phyloP scores from a whole-genome alignment of 2,329 filamentous ascomycete genomes.

The Aspergillus transmontanensis region DNA sequence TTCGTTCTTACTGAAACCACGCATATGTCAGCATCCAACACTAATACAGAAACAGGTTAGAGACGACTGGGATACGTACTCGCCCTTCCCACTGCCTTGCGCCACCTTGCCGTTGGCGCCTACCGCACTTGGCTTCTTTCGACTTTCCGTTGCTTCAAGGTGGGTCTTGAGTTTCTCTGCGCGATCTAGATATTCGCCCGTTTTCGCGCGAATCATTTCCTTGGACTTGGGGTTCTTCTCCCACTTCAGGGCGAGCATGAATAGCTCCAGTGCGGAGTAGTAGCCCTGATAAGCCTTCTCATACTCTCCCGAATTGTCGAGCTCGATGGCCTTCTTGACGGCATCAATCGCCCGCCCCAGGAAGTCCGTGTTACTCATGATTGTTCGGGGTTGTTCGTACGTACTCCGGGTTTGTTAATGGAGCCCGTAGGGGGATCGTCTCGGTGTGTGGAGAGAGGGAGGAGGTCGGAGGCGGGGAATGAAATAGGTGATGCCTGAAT shows the following conservation, averaged over 20 bases:
- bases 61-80: slow-evolving; percentile 42
- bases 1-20: slow-evolving; percentile 49
- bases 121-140: slow-evolving; percentile 55
- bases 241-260: slow-evolving; percentile 99
- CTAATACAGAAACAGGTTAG: neutral
- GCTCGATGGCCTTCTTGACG: slow-evolving; percentile 96
- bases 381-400: slow-evolving; percentile 32
- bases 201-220: slow-evolving; percentile 95
- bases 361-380: slow-evolving; percentile 95
- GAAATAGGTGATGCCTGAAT: neutral
- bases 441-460: neutral
- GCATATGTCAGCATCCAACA: slow-evolving; percentile 2
- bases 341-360: slow-evolving; percentile 93
- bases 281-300: slow-evolving; percentile 96
- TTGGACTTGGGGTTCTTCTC: slow-evolving; percentile 98
- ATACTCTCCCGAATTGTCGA: slow-evolving; percentile 93
- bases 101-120: slow-evolving; percentile 55
- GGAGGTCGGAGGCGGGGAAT: slow-evolving; percentile 11
- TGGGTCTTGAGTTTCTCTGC: slow-evolving; percentile 97
- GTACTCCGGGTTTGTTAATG: neutral
- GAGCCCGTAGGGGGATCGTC: neutral
- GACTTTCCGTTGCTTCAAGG: slow-evolving; percentile 64
- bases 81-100: slow-evolving; percentile 57
- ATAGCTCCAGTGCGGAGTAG: slow-evolving; percentile 93
- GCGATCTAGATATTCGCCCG: slow-evolving; percentile 95